Base-by-base conservation (phyloP, 495 filamentous ascomycete genomes). In the Glutinoglossum americanum region DNA sequence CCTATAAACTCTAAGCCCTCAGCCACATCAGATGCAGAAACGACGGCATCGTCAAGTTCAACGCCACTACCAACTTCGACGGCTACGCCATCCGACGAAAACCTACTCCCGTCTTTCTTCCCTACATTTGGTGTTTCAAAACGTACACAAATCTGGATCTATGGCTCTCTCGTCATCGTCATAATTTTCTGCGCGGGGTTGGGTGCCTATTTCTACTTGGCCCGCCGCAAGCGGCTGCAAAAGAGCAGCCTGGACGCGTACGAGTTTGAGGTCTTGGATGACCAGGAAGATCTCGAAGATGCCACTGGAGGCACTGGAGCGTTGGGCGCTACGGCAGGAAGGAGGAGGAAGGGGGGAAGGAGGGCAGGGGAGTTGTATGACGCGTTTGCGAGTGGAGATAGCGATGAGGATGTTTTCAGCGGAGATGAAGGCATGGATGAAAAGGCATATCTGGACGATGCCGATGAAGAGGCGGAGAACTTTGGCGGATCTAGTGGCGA, bases 51-150 rank as follows among this genome's bases (percentile, higher is more conserved):
- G 25, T 59, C 59, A 67, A 10, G 51, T 35, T n/a, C n/a, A n/a
- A n/a, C n/a, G n/a, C n/a, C 70, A 33, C 57, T 69, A n/a, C 59
- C 64, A 1, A 33, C 61, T 30, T 62, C 72, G 19, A 64, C 66
- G 55, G 54, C 69, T 23, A 64, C 70, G 11, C 60, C 64, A 51
- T 74, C 75, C 0, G 62, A 69, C 13, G 71, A 73, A 51, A 80
- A 77, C 65, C 84, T 93, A 68, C 73, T 96, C 44, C 87, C 87
- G 2, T 87, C 84, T 10, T 93, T 89, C 73, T 82, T 98, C 61
- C 90, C 92, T 8, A 93, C 87, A n/a, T 93, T 98, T 62, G 92
- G 92, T 57, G 82, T 89, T 37, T 89, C 84, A 13, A 87, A 88
- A 63, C 79, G 80, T 59, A 95, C 90, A 7, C 87, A 93, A 65